Evolutionary conservation across 106 monocot genomes (phyloP), one percentile per base, ranked within the genome.

Genomic region (Dioscorea zingiberensis): DNA sequence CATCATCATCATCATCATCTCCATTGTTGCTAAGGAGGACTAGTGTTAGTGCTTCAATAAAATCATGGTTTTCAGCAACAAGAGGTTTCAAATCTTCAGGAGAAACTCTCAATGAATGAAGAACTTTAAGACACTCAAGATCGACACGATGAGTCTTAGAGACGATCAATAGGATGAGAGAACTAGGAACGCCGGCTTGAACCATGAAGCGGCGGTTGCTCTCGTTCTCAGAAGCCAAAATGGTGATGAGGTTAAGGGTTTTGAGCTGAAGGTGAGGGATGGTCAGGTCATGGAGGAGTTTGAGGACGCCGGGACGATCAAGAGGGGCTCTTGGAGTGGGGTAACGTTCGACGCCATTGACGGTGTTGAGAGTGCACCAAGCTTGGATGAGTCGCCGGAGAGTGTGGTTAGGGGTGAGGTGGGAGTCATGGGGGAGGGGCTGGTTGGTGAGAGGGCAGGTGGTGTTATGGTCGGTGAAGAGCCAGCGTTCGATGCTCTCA

Each of bases 361-460:
- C 25, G 17, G 74, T 55, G 77, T 73, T 77, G 63, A 60, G 44
- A 65, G 60, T 54, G 80, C 77, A 78, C 85, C 85, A 85, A 18
- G 74, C 75, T 22, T 81, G 85, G 74, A 78, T 81, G 27, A 85
- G 76, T 18, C 85, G 80, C 47, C 85, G 80, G 56, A 85, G 85
- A 27, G 85, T 81, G 80, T 81, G 85, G 80, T 81, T 77, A 1
- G 81, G 77, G 26, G 74, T 81, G 5, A 78, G 68, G 28, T 69
- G 71, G 29, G 73, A 65, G 60, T 76, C 65, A 11, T 18, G 24
- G 13, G 84, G 72, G 13, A 84, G 21, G 2, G 76, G 63, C 48
- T 77, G 73, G 21, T 87, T 87, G 25, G 83, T 87, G 27, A 87
- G 56, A 0, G 87, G 87, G 63, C 87, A 87, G 21, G 67, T 68